These are phyloP conservation scores for Malassezia yamatoensis DNA, from an alignment of 1,284 basidiomycete species.

Conservation along the genomic window DNA sequence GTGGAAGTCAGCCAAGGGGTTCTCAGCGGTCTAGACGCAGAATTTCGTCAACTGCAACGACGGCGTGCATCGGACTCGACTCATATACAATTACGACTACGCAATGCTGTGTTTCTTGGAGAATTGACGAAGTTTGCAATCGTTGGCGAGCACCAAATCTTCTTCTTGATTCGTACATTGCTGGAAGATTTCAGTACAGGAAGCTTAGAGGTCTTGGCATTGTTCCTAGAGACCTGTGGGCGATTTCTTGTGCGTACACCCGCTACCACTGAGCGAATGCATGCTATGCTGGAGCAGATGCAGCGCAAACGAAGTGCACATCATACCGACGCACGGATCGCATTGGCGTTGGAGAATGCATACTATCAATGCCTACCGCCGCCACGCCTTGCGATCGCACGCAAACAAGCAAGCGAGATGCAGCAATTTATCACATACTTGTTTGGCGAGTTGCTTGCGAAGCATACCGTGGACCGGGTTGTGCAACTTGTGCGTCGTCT, in stretches of 20 bases:
- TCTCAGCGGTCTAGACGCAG: conserved; percentile 72
- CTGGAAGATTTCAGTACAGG: conserved; percentile 84
- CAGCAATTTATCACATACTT: conserved; percentile 88
- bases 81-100: conserved; percentile 63
- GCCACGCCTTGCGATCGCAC: conserved; percentile 71
- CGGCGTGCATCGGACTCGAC: not conserved
- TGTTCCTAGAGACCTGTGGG: conserved; percentile 86
- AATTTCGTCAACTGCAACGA: conserved; percentile 87
- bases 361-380: conserved; percentile 99
- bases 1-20: conserved; percentile 64
- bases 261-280: conserved; percentile 68
- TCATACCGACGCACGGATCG: conserved; percentile 81
- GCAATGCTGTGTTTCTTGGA: conserved; percentile 81
- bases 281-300: conserved; percentile 73
- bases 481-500: conserved; percentile 82
- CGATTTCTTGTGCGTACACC: conserved; percentile 79
- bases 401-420: conserved; percentile 74
- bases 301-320: conserved; percentile 82
- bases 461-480: conserved; percentile 85
- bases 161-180: conserved; percentile 93
- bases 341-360: conserved; percentile 86
- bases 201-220: conserved; percentile 85
- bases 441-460: conserved; percentile 77
- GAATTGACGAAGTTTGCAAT: conserved; percentile 91
- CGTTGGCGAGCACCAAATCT: conserved; percentile 79